Evolutionary conservation across 2,329 filamentous ascomycete species (phyloP).

Genomic region (Penicillium sp.): DNA sequence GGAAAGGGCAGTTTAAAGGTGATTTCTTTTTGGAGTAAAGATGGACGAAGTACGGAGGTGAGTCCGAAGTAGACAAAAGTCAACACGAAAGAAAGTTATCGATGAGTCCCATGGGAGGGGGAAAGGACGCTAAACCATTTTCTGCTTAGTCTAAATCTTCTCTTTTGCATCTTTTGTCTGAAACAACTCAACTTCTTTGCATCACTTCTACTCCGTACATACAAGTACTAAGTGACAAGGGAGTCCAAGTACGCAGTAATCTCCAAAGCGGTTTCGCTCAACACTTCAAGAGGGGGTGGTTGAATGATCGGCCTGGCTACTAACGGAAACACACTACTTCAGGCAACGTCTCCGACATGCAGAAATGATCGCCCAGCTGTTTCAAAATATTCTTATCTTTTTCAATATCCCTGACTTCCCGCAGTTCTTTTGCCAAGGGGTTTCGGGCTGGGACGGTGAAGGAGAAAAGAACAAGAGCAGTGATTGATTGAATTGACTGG

Average conservation of each 20-base stretch:
- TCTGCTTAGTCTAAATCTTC: background rate
- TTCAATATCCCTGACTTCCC: background rate
- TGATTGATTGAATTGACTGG: too few relatives aligned
- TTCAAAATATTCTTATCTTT: background rate
- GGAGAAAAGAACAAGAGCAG: background rate
- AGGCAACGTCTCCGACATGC: constrained; percentile 14
- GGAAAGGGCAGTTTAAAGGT: background rate
- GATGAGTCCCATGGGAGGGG: too few relatives aligned
- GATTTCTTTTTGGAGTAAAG: background rate
- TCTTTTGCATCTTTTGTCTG: background rate
- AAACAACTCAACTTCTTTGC: constrained; percentile 1
- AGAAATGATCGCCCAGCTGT: background rate
- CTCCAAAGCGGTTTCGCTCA: too few relatives aligned
- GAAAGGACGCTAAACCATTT: background rate
- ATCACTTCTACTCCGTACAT: too few relatives aligned
- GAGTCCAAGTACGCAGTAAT: too few relatives aligned
- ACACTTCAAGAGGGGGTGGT: too few relatives aligned
- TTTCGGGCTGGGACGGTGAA: background rate
- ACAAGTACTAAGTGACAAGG: too few relatives aligned
- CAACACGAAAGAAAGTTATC: too few relatives aligned
- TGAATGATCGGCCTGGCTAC: background rate
- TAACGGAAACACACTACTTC: too few relatives aligned
- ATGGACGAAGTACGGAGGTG: too few relatives aligned
- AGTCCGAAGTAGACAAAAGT: too few relatives aligned
- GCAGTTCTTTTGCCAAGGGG: background rate